Evolutionary conservation across 441 rosid species (phyloP).

Genomic region (Syzygium syzygioides): DNA sequence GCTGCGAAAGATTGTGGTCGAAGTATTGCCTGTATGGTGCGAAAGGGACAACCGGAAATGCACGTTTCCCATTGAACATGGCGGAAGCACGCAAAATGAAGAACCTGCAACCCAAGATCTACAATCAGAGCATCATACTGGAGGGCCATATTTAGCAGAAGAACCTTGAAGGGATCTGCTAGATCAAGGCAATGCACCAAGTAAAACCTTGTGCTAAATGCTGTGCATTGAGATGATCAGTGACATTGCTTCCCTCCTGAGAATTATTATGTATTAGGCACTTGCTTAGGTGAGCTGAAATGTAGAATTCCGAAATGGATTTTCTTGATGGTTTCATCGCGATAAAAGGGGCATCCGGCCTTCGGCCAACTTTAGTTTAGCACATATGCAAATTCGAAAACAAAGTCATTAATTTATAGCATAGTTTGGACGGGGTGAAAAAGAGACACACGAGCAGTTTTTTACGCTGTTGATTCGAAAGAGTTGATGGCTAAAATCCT

Average conservation of each 20-base stretch:
- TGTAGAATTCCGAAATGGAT: background rate
- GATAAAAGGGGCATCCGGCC: background rate
- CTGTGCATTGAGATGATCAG: background rate
- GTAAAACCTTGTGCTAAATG: background rate
- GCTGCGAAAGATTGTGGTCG: constrained; percentile 51
- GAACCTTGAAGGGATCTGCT: background rate
- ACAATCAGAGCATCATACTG: constrained; percentile 39
- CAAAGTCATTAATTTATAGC: background rate
- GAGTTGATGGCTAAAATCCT: background rate
- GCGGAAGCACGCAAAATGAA: constrained; percentile 29
- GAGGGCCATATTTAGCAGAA: constrained; percentile 45
- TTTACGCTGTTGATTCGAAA: background rate
- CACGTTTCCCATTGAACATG: constrained; percentile 17
- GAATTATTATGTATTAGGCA: background rate
- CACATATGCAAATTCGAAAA: background rate
- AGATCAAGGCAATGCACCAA: background rate
- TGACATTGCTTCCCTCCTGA: background rate
- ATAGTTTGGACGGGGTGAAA: background rate
- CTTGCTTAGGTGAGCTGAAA: background rate
- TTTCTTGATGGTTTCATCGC: background rate
- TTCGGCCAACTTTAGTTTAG: background rate
- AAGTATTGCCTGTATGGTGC: constrained; percentile 59
- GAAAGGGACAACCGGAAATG: constrained; percentile 11
- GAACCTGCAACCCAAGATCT: constrained; percentile 35
- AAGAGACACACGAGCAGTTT: background rate